Percentiles rank a stretch among this genome's conserved stretches.
phyloP scores from a whole-genome alignment of 306 rosid species.

The Vigna hirtella region DNA sequence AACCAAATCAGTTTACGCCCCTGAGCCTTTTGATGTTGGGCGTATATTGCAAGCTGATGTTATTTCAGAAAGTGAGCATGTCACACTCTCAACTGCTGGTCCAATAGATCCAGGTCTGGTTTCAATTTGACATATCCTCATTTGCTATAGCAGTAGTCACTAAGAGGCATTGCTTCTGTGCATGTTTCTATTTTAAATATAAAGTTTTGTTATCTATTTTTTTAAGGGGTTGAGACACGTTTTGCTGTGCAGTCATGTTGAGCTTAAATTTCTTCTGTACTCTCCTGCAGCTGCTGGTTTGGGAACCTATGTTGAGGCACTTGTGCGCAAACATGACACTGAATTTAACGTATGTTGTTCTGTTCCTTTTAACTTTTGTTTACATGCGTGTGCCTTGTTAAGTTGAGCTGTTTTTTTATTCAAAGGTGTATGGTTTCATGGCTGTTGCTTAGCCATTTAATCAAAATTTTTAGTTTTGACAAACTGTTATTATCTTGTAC shows the following conservation, averaged over 20 bases:
- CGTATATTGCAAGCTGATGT: slow-evolving; percentile 76
- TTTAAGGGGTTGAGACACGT: slow-evolving; percentile 9
- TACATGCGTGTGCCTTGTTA: not conserved
- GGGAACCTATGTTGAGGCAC: slow-evolving; percentile 97
- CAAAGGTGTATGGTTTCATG: not conserved
- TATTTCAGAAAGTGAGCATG: slow-evolving; percentile 58
- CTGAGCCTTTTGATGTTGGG: slow-evolving; percentile 96
- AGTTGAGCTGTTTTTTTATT: not conserved
- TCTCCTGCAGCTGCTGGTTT: slow-evolving; percentile 90
- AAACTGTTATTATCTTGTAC: not conserved
- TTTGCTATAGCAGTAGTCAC: slow-evolving; percentile 30
- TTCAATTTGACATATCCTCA: slow-evolving; percentile 31
- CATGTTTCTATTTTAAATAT: slow-evolving; percentile 18
- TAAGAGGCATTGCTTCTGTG: slow-evolving; percentile 30
- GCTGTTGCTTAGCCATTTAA: not conserved
- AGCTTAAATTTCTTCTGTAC: slow-evolving; percentile 42
- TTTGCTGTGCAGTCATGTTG: slow-evolving; percentile 11
- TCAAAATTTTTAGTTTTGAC: not conserved
- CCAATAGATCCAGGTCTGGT: slow-evolving; percentile 87
- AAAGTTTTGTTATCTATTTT: slow-evolving; percentile 11
- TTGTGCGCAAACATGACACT: slow-evolving; percentile 89
- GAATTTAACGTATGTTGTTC: slow-evolving; percentile 81
- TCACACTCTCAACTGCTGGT: slow-evolving; percentile 71
- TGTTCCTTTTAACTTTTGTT: slow-evolving; percentile 38
- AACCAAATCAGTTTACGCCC: slow-evolving; percentile 86